Base-by-base conservation (phyloP, 2,329 filamentous ascomycete species). In the Colletotrichum falcatum region DNA sequence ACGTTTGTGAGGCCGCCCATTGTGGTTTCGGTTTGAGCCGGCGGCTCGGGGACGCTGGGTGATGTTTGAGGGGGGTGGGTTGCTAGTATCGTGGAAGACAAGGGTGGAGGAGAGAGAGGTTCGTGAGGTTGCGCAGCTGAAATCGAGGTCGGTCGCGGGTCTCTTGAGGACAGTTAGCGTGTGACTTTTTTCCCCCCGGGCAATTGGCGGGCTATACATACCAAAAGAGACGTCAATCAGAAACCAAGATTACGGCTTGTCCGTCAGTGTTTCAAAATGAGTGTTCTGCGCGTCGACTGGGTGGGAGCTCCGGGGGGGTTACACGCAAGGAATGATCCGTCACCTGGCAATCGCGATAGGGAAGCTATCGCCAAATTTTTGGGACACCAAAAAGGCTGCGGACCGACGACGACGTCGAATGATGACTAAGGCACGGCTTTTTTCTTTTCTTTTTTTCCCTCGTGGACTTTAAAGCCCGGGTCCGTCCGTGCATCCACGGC, bases 1-100 rank as follows among this genome's bases (percentile, higher is more conserved):
- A 97, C 88, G 81, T 91, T 89, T 78, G 88, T 85, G 82, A 97
- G 88, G 76, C 60, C 65, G 11, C 69, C 72, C 72, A 73, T 73
- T n/a, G 54, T 62, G 48, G 26, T 44, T 12, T 37, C 23, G 7
- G 6, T 23, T n/a, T 33, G 44, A 62, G 60, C 59, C 46, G 11
- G 23, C 33, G 60, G 58, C 64, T 28, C 46, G 62, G 23, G 18
- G 9, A n/a, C 42, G 37, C 18, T 60, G 7, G 2, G 3, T 44
- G 18, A 28, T 14, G 5, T 14, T 18, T 8, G 11, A 18, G 42
- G 7, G n/a, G 18, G 7, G n/a, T 16, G 20, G n/a, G n/a, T n/a
- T n/a, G n/a, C n/a, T n/a, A n/a, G n/a, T 60, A 16, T 48, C n/a
- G 16, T 16, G 30, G 20, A 48, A 44, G 28, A 7, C 11, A 9